These are phyloP conservation scores for Candida oleophila DNA, from an alignment of 805 yeast species.

Conservation along the genomic window DNA sequence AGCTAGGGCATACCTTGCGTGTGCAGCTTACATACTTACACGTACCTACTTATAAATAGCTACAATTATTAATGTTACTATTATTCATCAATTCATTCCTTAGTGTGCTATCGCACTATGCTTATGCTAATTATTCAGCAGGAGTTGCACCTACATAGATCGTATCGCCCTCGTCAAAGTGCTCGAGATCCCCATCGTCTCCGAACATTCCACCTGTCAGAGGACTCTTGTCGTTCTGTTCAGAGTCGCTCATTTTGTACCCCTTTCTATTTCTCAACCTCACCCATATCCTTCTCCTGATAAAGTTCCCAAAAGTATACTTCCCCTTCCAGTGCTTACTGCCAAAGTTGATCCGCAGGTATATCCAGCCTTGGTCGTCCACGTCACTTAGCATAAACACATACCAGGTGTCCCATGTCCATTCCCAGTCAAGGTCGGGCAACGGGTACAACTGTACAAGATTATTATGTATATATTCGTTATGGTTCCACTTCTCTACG, in stretches of 20 bases:
- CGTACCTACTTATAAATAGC: too few relatives aligned
- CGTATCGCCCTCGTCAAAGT: background rate
- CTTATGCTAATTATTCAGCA: background rate
- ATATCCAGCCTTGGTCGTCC: slow-evolving; percentile 86
- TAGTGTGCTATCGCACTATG: background rate
- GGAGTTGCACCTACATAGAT: background rate
- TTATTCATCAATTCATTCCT: background rate
- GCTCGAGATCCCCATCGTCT: background rate
- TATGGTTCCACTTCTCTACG: slow-evolving; percentile 7
- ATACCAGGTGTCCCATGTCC: slow-evolving; percentile 74
- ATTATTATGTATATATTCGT: slow-evolving; percentile 12
- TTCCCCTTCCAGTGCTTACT: slow-evolving; percentile 63
- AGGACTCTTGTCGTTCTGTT: background rate
- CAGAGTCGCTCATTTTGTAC: background rate
- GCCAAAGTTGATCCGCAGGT: slow-evolving; percentile 52
- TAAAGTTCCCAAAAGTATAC: slow-evolving; percentile 56
- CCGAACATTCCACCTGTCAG: background rate
- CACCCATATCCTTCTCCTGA: slow-evolving; percentile 67
- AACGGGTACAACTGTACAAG: slow-evolving; percentile 39
- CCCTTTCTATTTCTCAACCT: slow-evolving; percentile 31
- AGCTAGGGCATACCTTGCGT: too few relatives aligned
- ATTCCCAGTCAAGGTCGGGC: slow-evolving; percentile 62
- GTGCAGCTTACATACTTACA: too few relatives aligned
- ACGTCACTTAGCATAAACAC: slow-evolving; percentile 68
- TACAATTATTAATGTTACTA: too few relatives aligned